phyloP scores from a whole-genome alignment of 1,139 yeast species.

The Candida tunisiensis region DNA sequence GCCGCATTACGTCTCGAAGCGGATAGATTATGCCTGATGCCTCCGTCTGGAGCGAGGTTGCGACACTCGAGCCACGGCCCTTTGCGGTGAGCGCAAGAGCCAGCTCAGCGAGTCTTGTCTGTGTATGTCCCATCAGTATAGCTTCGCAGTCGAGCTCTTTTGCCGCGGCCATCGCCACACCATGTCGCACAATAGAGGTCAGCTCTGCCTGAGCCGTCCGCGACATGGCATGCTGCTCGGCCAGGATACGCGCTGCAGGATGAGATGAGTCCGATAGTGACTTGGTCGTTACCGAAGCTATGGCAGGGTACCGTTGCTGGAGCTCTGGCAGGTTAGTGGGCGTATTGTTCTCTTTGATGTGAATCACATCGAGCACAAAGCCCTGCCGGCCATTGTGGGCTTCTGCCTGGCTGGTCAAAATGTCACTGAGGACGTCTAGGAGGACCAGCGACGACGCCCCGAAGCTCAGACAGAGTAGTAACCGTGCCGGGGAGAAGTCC shows the following conservation, averaged over 20 bases:
- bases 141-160: slow-evolving; percentile 18
- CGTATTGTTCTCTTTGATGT: slow-evolving; percentile 31
- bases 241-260: too few species aligned
- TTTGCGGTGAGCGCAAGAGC: slow-evolving; percentile 70
- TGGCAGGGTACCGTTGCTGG: too few species aligned
- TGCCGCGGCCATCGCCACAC: slow-evolving; percentile 6
- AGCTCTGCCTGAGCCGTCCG: not conserved
- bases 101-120: slow-evolving; percentile 72
- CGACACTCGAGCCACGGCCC: slow-evolving; percentile 65
- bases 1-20: slow-evolving; percentile 49
- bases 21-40: slow-evolving; percentile 41
- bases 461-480: slow-evolving; percentile 46
- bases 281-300: too few species aligned
- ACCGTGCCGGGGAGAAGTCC: slow-evolving; percentile 17
- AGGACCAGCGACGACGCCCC: slow-evolving; percentile 53
- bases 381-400: slow-evolving; percentile 56
- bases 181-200: not conserved
- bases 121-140: slow-evolving; percentile 57
- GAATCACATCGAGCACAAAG: slow-evolving; percentile 38
- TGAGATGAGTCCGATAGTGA: too few species aligned
- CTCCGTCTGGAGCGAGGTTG: slow-evolving; percentile 4
- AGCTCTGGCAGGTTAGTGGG: too few species aligned
- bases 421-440: slow-evolving; percentile 45
- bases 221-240: too few species aligned
- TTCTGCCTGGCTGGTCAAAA: slow-evolving; percentile 40